These are phyloP conservation scores for Calonectria multiphialidica DNA, from an alignment of 2,329 filamentous ascomycete genomes.

Conservation along the genomic window DNA sequence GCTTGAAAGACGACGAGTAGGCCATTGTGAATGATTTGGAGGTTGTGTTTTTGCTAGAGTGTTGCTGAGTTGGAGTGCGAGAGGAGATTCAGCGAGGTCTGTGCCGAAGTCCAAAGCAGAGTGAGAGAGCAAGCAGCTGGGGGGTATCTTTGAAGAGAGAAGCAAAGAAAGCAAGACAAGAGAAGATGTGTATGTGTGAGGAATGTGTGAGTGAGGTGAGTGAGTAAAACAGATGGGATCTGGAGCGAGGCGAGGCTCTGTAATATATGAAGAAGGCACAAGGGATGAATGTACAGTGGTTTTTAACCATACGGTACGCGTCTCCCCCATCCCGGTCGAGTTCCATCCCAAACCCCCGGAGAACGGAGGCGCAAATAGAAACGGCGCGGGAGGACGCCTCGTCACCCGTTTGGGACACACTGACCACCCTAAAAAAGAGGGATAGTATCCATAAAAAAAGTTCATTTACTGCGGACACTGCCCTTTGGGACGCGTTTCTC, in stretches of 20 bases:
- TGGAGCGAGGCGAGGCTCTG: neutral
- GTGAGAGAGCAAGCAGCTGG: neutral
- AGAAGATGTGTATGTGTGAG: neutral
- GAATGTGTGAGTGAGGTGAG: neutral
- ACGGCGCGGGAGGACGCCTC: slow-evolving; percentile 3
- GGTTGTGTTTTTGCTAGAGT: neutral
- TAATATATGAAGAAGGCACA: slow-evolving; percentile 3
- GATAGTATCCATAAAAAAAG: neutral
- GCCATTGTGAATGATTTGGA: slow-evolving; percentile 38
- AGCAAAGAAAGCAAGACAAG: neutral
- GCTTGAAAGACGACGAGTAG: slow-evolving; percentile 45
- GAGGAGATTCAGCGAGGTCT: neutral
- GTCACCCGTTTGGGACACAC: slow-evolving; percentile 7
- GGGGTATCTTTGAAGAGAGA: neutral
- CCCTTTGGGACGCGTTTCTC: neutral
- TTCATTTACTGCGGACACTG: slow-evolving; percentile 6
- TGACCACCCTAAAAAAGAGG: neutral
- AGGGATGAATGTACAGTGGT: neutral
- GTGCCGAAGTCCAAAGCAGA: neutral
- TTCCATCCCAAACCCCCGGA: slow-evolving; percentile 10
- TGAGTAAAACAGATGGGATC: neutral
- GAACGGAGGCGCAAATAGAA: slow-evolving; percentile 11
- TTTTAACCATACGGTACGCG: slow-evolving; percentile 4
- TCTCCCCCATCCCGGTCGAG: slow-evolving; percentile 3
- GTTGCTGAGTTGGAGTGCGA: neutral